phyloP scores from a whole-genome alignment of 1,139 yeast genomes.

The Suhomyces anneliseae region DNA sequence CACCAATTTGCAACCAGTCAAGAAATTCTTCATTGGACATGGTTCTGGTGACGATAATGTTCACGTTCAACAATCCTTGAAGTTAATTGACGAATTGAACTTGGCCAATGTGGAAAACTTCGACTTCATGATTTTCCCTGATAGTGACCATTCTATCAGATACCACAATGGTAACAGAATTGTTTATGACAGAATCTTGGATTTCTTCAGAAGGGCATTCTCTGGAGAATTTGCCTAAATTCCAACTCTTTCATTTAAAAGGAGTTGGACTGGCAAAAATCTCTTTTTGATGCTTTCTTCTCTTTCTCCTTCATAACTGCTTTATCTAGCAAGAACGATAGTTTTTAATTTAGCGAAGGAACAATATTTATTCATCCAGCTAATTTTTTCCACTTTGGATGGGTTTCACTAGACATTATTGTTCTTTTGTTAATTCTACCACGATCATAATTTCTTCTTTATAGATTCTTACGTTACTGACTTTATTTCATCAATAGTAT shows the following conservation, averaged over 20 bases:
- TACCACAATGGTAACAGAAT: conserved; percentile 70
- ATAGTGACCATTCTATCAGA: conserved; percentile 69
- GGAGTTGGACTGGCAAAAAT: too few relatives aligned
- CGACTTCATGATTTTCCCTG: conserved; percentile 76
- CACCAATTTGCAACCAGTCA: conserved; percentile 47
- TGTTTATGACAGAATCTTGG: conserved; percentile 62
- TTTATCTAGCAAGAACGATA: too few relatives aligned
- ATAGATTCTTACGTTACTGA: not conserved
- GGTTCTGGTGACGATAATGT: conserved; percentile 86
- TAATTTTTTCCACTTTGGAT: too few relatives aligned
- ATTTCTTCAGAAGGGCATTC: conserved; percentile 60
- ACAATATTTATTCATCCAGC: too few relatives aligned
- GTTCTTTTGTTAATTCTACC: too few relatives aligned
- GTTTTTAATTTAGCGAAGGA: too few relatives aligned
- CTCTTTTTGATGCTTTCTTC: too few relatives aligned
- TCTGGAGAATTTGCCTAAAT: conserved; percentile 37
- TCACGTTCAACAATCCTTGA: conserved; percentile 71
- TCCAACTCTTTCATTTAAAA: not conserved
- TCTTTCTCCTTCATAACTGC: too few relatives aligned
- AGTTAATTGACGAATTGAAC: conserved; percentile 62
- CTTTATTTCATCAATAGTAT: not conserved
- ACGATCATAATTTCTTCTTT: too few relatives aligned
- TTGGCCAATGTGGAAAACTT: conserved; percentile 62
- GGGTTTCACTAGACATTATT: too few relatives aligned
- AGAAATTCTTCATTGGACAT: conserved; percentile 68